Percentiles rank a stretch among this genome's conserved stretches.
Conservation (phyloP, 169 alveolate genomes). For the Plasmodium fragile region DNA sequence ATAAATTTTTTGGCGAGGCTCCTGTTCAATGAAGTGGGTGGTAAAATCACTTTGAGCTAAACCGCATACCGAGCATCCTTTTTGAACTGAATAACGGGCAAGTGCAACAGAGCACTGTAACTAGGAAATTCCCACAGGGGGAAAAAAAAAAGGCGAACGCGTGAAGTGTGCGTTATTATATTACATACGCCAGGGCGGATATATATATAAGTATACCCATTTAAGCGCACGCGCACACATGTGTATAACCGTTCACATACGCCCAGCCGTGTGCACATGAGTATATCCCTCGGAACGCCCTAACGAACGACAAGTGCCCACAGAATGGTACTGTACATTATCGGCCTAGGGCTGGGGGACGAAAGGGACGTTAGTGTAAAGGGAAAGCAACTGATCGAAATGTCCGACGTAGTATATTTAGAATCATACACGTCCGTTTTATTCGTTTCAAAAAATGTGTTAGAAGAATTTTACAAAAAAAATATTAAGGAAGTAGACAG, state of each 20-base stretch:
- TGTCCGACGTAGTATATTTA: conserved; percentile 90
- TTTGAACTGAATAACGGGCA: background rate
- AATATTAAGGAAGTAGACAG: conserved; percentile 94
- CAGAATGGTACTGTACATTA: conserved; percentile 93
- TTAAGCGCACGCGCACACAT: background rate
- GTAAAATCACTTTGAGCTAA: background rate
- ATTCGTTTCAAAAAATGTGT: conserved; percentile 83
- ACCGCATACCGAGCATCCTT: background rate
- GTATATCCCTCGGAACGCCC: background rate
- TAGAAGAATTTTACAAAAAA: conserved; percentile 88
- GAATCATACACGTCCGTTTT: conserved; percentile 96
- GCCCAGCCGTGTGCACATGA: background rate
- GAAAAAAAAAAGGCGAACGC: background rate
- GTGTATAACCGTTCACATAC: background rate
- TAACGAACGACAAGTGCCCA: background rate
- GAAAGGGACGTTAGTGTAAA: conserved; percentile 94
- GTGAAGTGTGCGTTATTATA: background rate
- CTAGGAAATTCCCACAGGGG: background rate
- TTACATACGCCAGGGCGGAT: background rate
- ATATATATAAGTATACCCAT: background rate
- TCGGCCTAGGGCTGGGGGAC: conserved; percentile 96
- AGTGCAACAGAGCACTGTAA: background rate
- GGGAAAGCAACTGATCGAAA: conserved; percentile 91
- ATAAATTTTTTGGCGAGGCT: background rate
- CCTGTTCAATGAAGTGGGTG: background rate